Evolutionary conservation across 371 early-diverging fungal species (phyloP).

Genomic region (Mortierella sp.): DNA sequence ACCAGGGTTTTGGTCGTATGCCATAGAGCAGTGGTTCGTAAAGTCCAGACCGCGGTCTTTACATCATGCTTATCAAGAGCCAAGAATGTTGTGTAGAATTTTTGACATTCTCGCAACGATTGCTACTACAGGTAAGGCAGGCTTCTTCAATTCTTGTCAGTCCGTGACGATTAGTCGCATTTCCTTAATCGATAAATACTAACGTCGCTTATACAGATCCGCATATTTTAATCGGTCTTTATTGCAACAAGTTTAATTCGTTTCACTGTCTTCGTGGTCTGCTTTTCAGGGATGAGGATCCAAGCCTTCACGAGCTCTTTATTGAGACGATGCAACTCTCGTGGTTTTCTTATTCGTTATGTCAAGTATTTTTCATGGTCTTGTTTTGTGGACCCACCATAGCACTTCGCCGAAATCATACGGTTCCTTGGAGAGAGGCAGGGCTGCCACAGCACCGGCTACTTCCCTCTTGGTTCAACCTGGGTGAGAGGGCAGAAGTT

Average conservation of each 20-base stretch:
- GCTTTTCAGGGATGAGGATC: conserved; percentile 6
- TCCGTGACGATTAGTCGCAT: too few species aligned
- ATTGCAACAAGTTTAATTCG: conserved; percentile 8
- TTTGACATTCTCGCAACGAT: neutral
- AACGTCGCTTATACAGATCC: conserved; percentile 4
- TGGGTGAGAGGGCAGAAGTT: neutral
- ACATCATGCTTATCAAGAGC: neutral
- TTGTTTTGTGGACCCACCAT: conserved; percentile 19
- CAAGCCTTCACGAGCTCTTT: neutral
- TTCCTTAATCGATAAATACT: neutral
- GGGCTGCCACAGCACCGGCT: neutral
- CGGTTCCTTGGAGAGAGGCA: neutral
- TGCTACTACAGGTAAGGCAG: neutral
- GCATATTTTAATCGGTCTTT: conserved; percentile 1
- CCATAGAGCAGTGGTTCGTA: too few species aligned
- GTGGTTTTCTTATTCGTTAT: conserved; percentile 17
- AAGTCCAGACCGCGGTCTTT: neutral
- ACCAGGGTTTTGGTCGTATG: too few species aligned
- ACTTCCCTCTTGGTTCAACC: conserved; percentile 19
- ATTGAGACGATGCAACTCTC: neutral
- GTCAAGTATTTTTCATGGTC: conserved; percentile 11
- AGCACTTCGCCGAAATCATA: too few species aligned
- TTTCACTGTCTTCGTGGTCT: conserved; percentile 2
- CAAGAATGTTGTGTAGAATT: neutral
- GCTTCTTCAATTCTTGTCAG: too few species aligned